Base-by-base conservation (phyloP, 2,329 filamentous ascomycete genomes). In the Pseudocercospora vitis region DNA sequence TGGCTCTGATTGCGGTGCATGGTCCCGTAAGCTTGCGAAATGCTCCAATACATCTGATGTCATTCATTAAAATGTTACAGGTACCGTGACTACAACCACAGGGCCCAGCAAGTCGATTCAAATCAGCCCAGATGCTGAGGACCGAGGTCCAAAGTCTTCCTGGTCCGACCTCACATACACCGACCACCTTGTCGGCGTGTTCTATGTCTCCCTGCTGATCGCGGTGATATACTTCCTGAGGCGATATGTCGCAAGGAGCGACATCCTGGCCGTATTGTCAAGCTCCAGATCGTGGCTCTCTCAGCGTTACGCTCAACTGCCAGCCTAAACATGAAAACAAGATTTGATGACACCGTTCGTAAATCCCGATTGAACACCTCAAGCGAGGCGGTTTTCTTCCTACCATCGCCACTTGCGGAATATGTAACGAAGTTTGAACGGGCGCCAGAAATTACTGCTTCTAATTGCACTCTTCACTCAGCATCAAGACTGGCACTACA, bases 1-100 rank as follows among this genome's bases (percentile, higher is more conserved):
- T 14, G 40, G 50, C 7, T 18, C 19, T 14, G 16, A 46, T 16
- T 52, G 50, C 18, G 32, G 31, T n/a, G 6, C 35, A 6, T 52
- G 50, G 50, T 52, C 50, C 9, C 19, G 26, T 29, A 29, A 29
- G 26, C 11, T 11, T 6, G 26, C 26, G 26, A 7, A 6, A 11
- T 29, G 26, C 6, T 6, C 26, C 26, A 7, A 29, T 7, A 11
- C 6, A 29, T 29, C n/a, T 29, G 26, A 29, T 29, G 6, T 29
- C 26, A 29, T 29, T 29, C 6, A 29, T 11, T 11, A 29, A 29
- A 6, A 29, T 11, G 26, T 29, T 29, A 11, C 26, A 40, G 18
- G n/a, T 21, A 40, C 11, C 19, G 37, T 40, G 37, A 40, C 18
- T 19, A 40, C 37, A 21, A 40, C 3, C 2, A 40, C 37, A n/a